phyloP scores from a whole-genome alignment of 148 eudicot species.

The Mesembryanthemum crystallinum region DNA sequence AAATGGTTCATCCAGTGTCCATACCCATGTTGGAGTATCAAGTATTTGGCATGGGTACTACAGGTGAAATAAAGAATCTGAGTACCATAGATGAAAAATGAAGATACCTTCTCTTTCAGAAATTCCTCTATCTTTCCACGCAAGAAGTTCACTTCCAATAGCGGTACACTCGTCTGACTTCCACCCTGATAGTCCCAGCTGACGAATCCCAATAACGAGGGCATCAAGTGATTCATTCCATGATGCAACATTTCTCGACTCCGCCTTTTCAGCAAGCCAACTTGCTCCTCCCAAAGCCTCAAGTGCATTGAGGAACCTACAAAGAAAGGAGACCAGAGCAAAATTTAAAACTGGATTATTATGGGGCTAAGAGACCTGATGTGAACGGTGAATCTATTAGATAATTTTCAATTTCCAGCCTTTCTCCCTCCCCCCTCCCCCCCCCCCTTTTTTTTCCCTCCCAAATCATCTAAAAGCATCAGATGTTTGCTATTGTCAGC shows the following conservation, averaged over 20 bases:
- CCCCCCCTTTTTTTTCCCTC: too few species aligned
- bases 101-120: conserved; percentile 66
- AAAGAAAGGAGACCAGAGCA: not conserved
- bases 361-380: not conserved
- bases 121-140: conserved; percentile 81
- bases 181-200: conserved; percentile 88
- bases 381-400: not conserved
- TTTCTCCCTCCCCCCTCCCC: not conserved
- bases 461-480: not conserved
- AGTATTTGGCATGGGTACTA: too few species aligned
- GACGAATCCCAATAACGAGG: conserved; percentile 63
- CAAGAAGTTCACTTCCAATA: conserved; percentile 64
- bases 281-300: conserved; percentile 75
- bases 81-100: not conserved
- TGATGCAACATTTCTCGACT: conserved; percentile 46
- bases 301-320: conserved; percentile 78
- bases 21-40: too few species aligned
- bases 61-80: too few species aligned
- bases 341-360: not conserved
- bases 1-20: too few species aligned
- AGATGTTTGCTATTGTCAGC: not conserved
- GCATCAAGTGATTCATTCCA: conserved; percentile 74
- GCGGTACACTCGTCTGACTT: conserved; percentile 71
- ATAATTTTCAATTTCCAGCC: not conserved
- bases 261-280: conserved; percentile 60